These are phyloP conservation scores for Colletotrichum tabaci DNA, from an alignment of 2,329 filamentous ascomycete genomes.

Conservation along the genomic window DNA sequence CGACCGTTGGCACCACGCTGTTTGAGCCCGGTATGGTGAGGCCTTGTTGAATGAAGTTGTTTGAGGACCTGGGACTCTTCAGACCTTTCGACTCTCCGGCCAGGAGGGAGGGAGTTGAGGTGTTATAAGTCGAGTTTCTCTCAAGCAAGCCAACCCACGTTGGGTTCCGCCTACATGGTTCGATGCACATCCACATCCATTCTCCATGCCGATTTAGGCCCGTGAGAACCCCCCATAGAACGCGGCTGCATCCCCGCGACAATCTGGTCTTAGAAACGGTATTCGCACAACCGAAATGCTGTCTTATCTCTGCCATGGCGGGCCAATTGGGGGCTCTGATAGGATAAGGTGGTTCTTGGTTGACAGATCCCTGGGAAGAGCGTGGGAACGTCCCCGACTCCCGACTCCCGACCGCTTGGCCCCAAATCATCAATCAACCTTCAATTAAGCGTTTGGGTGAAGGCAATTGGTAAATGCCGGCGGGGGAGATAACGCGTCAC, in stretches of 20 bases:
- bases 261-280: slow-evolving; percentile 38
- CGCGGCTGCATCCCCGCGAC: slow-evolving; percentile 20
- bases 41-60: background rate
- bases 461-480: slow-evolving; percentile 39
- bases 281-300: slow-evolving; percentile 30
- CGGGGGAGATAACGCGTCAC: slow-evolving; percentile 33
- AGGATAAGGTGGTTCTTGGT: background rate
- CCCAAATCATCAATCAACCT: background rate
- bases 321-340: slow-evolving; percentile 18
- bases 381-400: background rate
- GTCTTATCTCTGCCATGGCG: slow-evolving; percentile 19
- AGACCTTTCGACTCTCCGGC: background rate
- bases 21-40: slow-evolving; percentile 3
- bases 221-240: slow-evolving; percentile 21
- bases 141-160: background rate
- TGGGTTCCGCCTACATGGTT: slow-evolving; percentile 32
- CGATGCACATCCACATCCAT: background rate
- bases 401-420: background rate
- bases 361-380: background rate
- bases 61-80: background rate
- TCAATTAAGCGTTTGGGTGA: slow-evolving; percentile 8
- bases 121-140: slow-evolving; percentile 15
- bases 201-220: slow-evolving; percentile 32
- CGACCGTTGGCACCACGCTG: slow-evolving; percentile 3
- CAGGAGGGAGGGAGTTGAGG: background rate